Evolutionary conservation across 2,329 filamentous ascomycete species (phyloP).

Genomic region (Colletotrichum agaves): DNA sequence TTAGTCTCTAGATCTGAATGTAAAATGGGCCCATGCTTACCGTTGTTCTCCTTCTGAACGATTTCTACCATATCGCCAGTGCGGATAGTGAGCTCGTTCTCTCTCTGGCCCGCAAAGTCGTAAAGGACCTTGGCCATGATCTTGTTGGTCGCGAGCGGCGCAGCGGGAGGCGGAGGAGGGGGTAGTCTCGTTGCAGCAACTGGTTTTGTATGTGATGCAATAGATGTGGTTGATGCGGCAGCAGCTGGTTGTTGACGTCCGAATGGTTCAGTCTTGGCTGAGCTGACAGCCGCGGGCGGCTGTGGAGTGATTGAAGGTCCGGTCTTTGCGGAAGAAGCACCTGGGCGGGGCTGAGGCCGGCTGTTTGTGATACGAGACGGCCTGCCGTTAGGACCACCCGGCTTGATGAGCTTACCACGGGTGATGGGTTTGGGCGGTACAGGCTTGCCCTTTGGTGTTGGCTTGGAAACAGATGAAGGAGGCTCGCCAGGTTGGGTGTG

Average conservation of each 20-base stretch:
- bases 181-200: conserved; percentile 45
- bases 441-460: conserved; percentile 88
- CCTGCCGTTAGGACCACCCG: conserved; percentile 84
- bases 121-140: conserved; percentile 91
- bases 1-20: conserved; percentile 46
- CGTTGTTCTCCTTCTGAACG: conserved; percentile 94
- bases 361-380: conserved; percentile 75
- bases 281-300: conserved; percentile 46
- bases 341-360: conserved; percentile 57
- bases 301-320: conserved; percentile 43
- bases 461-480: conserved; percentile 82
- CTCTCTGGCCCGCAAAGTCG: conserved; percentile 85
- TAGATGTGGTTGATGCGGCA: conserved; percentile 36
- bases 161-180: conserved; percentile 75
- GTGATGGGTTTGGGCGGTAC: conserved; percentile 91
- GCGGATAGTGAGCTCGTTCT: conserved; percentile 84
- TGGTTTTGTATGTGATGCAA: conserved; percentile 36
- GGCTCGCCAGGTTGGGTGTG: conserved; percentile 89
- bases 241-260: conserved; percentile 36
- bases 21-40: conserved; percentile 61
- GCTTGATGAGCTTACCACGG: conserved; percentile 90
- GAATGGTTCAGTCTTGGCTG: conserved; percentile 40
- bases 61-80: conserved; percentile 88
- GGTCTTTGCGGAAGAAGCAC: conserved; percentile 42
- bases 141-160: conserved; percentile 71